Conservation (phyloP, 169 alveolate genomes). For the Plasmodium sp. region DNA sequence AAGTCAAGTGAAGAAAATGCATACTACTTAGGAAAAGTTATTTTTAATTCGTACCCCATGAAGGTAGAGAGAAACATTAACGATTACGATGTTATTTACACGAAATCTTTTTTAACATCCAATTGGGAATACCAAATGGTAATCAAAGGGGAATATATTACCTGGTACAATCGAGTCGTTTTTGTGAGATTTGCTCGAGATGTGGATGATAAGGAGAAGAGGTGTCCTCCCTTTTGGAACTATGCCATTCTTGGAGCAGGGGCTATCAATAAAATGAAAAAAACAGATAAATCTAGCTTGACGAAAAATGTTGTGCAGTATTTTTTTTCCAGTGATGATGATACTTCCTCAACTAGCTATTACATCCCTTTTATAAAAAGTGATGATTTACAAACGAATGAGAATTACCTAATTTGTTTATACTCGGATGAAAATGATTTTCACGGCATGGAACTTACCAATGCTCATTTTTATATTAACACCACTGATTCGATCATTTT, state of each 20-base stretch:
- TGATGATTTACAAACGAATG: conserved; percentile 62
- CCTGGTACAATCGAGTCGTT: conserved; percentile 24
- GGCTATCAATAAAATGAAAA: conserved; percentile 13
- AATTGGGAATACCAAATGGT: conserved; percentile 53
- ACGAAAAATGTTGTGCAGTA: conserved; percentile 18
- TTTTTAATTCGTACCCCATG: conserved; percentile 47
- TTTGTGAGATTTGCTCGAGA: conserved; percentile 30
- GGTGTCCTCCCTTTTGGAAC: conserved; percentile 69
- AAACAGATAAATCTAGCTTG: not conserved
- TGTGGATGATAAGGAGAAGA: not conserved
- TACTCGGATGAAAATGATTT: conserved; percentile 75
- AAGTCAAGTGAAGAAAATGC: conserved; percentile 2
- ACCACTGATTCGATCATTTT: conserved; percentile 58
- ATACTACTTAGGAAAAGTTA: conserved; percentile 36
- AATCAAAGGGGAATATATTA: conserved; percentile 46
- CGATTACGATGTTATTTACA: conserved; percentile 37
- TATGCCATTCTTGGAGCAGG: conserved; percentile 66
- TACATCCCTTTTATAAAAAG: conserved; percentile 58
- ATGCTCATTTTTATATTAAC: conserved; percentile 55
- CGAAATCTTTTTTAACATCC: conserved; percentile 60
- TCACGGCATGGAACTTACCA: conserved; percentile 49
- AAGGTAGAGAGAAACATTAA: not conserved
- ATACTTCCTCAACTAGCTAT: not conserved
- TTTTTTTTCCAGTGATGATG: conserved; percentile 33
- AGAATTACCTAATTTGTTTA: conserved; percentile 39